Evolutionary conservation across 2,329 filamentous ascomycete genomes (phyloP).

Genomic region (Orbilia brochopaga): DNA sequence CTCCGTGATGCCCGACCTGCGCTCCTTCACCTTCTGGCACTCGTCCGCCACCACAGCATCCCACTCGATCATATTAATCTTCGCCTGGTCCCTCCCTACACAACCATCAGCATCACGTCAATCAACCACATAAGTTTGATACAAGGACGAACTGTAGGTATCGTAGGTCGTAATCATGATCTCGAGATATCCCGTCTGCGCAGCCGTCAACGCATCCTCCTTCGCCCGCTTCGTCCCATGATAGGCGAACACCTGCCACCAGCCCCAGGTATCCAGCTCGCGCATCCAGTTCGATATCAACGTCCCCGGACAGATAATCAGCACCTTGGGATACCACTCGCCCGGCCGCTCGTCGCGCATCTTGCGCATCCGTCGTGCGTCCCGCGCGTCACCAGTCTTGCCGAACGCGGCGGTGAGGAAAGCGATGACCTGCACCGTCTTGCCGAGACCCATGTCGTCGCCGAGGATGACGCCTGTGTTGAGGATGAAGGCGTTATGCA

Average conservation of each 20-base stretch:
- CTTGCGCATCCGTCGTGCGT: conserved; percentile 85
- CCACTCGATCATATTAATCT: conserved; percentile 85
- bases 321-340: conserved; percentile 79
- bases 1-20: conserved; percentile 75
- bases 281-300: conserved; percentile 90
- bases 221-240: conserved; percentile 71
- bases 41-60: conserved; percentile 95
- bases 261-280: conserved; percentile 88
- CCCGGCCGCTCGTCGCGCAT: conserved; percentile 66
- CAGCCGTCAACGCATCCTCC: conserved; percentile 73
- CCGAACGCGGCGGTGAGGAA: conserved; percentile 92
- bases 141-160: conserved; percentile 68
- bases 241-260: conserved; percentile 86
- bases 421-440: conserved; percentile 93
- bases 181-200: conserved; percentile 77
- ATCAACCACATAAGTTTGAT: neutral
- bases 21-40: conserved; percentile 86
- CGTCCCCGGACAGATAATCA: conserved; percentile 88
- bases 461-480: conserved; percentile 89
- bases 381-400: conserved; percentile 87
- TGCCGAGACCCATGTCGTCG: conserved; percentile 97
- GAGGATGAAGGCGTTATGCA: conserved; percentile 87
- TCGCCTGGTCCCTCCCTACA: conserved; percentile 63
- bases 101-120: neutral
- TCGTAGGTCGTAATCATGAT: conserved; percentile 93